A percentile compares a stretch with the other conserved stretches of the same genome.
phyloP scores from a whole-genome alignment of 495 filamentous ascomycete species.

The Pyronema domesticum region DNA sequence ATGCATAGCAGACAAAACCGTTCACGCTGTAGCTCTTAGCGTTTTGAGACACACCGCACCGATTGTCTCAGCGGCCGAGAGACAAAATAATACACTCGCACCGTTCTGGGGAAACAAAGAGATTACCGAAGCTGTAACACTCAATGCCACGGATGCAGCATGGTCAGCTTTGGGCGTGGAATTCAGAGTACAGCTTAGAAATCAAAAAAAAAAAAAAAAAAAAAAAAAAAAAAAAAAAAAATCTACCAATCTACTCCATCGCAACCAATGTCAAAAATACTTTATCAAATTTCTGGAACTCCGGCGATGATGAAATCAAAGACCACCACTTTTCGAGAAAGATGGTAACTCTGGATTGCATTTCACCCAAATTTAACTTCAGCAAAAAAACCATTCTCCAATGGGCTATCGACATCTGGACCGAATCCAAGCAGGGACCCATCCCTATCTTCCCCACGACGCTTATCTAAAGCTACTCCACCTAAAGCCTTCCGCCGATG shows the following conservation, averaged over 20 bases:
- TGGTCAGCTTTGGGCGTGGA: too few relatives aligned
- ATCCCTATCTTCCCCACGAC: conserved; percentile 14
- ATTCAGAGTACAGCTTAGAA: too few relatives aligned
- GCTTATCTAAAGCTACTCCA: conserved; percentile 16
- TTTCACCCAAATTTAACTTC: conserved; percentile 7
- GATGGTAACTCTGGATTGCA: too few relatives aligned
- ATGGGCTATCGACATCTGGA: conserved; percentile 11
- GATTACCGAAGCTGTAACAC: neutral
- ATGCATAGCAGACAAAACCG: conserved; percentile 11
- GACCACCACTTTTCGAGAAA: neutral
- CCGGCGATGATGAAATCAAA: conserved; percentile 4
- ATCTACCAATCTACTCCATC: neutral
- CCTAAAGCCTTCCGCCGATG: conserved; percentile 8
- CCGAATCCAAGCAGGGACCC: neutral
- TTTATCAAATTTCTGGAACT: conserved; percentile 13
- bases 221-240: too few relatives aligned
- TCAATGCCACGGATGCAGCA: neutral
- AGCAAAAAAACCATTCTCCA: conserved; percentile 4
- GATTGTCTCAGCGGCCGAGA: neutral
- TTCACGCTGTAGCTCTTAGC: conserved; percentile 11
- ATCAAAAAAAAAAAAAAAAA: too few relatives aligned
- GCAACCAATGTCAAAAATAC: conserved; percentile 6
- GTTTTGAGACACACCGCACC: neutral
- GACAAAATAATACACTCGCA: neutral
- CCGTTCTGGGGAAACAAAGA: neutral